These are phyloP conservation scores for Keithomyces neogunnii DNA, from an alignment of 2,329 filamentous ascomycete species.

Conservation along the genomic window DNA sequence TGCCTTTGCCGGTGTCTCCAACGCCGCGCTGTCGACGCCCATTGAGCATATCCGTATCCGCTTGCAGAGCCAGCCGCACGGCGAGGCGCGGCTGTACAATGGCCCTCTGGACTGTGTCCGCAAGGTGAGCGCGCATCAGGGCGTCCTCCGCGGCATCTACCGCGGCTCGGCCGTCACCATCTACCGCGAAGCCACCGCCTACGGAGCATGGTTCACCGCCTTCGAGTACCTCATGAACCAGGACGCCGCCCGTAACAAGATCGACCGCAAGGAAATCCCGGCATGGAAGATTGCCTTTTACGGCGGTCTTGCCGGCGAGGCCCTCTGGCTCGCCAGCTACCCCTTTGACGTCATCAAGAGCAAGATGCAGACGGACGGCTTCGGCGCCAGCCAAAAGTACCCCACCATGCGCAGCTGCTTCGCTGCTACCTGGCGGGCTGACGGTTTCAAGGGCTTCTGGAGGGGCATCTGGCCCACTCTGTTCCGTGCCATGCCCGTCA, in stretches of 20 bases:
- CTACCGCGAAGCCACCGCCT: conserved; percentile 83
- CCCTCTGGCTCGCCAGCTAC: conserved; percentile 86
- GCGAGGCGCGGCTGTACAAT: conserved; percentile 64
- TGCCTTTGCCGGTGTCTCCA: conserved; percentile 86
- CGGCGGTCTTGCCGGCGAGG: conserved; percentile 88
- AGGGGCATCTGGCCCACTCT: conserved; percentile 86
- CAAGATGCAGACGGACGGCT: conserved; percentile 98
- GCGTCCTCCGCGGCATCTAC: conserved; percentile 67
- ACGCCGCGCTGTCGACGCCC: conserved; percentile 78
- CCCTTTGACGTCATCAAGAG: conserved; percentile 97
- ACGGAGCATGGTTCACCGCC: conserved; percentile 88
- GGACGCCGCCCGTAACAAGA: conserved; percentile 69
- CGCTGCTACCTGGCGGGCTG: conserved; percentile 65
- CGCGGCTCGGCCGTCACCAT: conserved; percentile 82
- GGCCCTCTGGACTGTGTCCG: conserved; percentile 87
- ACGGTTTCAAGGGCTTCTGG: conserved; percentile 84
- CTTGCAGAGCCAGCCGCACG: conserved; percentile 92
- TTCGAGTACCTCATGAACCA: conserved; percentile 96
- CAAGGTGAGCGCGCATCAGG: conserved; percentile 61
- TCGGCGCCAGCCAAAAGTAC: conserved; percentile 64
- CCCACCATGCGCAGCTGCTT: conserved; percentile 85
- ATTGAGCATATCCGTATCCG: conserved; percentile 97
- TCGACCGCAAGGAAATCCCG: conserved; percentile 70
- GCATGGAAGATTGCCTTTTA: conserved; percentile 84
- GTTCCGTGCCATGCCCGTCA: conserved; percentile 92